Percentiles rank a stretch among this genome's conserved stretches.
Evolutionary conservation across 2,329 filamentous ascomycete genomes (phyloP).

Genomic region (Elsinoe fawcettii): DNA sequence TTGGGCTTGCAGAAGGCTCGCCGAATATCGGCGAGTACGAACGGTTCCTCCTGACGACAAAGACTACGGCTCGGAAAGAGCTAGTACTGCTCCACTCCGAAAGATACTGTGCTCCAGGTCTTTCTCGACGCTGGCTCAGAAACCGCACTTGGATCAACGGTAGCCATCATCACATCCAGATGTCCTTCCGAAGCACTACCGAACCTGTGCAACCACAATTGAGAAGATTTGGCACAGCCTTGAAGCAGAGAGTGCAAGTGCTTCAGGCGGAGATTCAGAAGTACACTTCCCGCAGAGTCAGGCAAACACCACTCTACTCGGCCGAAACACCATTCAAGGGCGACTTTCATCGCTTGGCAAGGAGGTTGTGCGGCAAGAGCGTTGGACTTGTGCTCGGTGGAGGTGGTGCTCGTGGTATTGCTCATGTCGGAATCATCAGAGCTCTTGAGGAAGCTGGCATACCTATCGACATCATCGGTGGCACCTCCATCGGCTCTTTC

Average conservation of each 20-base stretch:
- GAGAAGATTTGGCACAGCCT: conserved; percentile 71
- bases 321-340: conserved; percentile 90
- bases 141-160: conserved; percentile 98
- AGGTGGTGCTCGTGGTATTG: conserved; percentile 83
- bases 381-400: conserved; percentile 91
- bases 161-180: conserved; percentile 94
- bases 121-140: conserved; percentile 77
- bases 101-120: conserved; percentile 72
- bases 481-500: conserved; percentile 93
- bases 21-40: conserved; percentile 93
- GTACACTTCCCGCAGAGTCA: conserved; percentile 88
- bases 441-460: conserved; percentile 94
- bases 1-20: conserved; percentile 83
- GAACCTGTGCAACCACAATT: conserved; percentile 68
- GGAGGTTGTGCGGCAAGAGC: conserved; percentile 85
- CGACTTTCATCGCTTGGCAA: conserved; percentile 87
- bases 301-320: conserved; percentile 80
- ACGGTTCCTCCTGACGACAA: conserved; percentile 90
- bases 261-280: conserved; percentile 96
- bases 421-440: conserved; percentile 88
- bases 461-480: conserved; percentile 89
- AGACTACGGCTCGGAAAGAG: conserved; percentile 90
- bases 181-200: conserved; percentile 71
- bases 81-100: conserved; percentile 84
- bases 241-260: conserved; percentile 90